Evolutionary conservation across 441 rosid species (phyloP).

Genomic region (Sinapis alba): DNA sequence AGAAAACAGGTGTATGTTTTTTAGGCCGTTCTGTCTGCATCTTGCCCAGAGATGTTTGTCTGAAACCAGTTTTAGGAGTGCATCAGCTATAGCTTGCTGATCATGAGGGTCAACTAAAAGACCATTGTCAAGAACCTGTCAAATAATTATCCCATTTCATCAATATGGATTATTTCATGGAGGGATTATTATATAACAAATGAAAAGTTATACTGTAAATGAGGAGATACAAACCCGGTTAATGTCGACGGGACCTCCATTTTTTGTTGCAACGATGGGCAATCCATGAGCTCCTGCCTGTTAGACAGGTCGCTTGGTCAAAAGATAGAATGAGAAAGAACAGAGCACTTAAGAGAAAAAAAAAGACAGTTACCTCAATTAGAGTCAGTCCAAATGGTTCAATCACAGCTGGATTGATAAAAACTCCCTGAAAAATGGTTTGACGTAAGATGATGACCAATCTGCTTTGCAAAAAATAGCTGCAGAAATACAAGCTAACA

Average conservation of each 20-base stretch:
- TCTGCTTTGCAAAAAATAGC: neutral
- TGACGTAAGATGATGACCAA: slow-evolving; percentile 2
- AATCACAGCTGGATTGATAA: slow-evolving; percentile 86
- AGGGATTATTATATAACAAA: neutral
- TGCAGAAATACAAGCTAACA: neutral
- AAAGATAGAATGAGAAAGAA: neutral
- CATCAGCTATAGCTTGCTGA: slow-evolving; percentile 78
- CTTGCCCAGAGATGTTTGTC: slow-evolving; percentile 85
- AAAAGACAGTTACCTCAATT: slow-evolving; percentile 60
- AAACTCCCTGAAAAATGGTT: slow-evolving; percentile 63
- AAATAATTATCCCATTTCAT: slow-evolving; percentile 18
- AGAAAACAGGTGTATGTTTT: slow-evolving; percentile 79
- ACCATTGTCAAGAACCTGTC: slow-evolving; percentile 88
- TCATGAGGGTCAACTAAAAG: slow-evolving; percentile 89
- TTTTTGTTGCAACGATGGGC: slow-evolving; percentile 86
- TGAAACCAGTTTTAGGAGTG: slow-evolving; percentile 82
- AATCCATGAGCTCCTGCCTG: slow-evolving; percentile 94
- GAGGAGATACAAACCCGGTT: slow-evolving; percentile 50
- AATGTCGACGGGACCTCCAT: slow-evolving; percentile 96
- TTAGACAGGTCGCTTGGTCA: slow-evolving; percentile 29
- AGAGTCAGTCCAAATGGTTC: slow-evolving; percentile 94
- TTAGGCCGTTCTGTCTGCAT: slow-evolving; percentile 81
- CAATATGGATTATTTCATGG: neutral
- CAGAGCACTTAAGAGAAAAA: slow-evolving; percentile 10
- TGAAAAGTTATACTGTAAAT: neutral